Conservation (phyloP, 1,284 basidiomycete species). For the Ceratorhiza oryzae-sativae region DNA sequence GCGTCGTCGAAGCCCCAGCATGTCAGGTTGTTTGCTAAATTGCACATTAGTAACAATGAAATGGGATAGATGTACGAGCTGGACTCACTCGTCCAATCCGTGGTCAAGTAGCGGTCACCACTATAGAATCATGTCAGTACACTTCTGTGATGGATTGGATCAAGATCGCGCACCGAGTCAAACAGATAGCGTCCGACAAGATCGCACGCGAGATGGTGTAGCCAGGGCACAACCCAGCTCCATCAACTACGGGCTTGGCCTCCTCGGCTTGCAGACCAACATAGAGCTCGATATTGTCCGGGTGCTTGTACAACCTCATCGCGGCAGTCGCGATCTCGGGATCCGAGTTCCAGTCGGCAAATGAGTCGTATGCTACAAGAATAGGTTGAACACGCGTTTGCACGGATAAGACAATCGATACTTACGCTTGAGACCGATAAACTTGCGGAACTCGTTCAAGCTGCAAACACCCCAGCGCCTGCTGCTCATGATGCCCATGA, state of each 20-base stretch:
- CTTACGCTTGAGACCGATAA: constrained; percentile 75
- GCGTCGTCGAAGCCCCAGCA: constrained; percentile 83
- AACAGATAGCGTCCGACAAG: constrained; percentile 59
- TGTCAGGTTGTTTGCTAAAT: constrained; percentile 70
- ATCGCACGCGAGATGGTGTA: constrained; percentile 89
- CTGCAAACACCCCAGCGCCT: constrained; percentile 84
- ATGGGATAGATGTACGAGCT: background rate
- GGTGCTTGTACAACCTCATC: constrained; percentile 73
- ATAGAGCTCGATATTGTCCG: constrained; percentile 84
- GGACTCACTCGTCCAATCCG: constrained; percentile 69
- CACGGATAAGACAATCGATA: background rate
- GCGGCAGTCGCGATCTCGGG: constrained; percentile 63
- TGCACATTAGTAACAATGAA: background rate
- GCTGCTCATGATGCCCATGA: constrained; percentile 82
- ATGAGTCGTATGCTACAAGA: constrained; percentile 45
- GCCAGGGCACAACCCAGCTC: constrained; percentile 80
- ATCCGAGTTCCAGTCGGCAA: constrained; percentile 54
- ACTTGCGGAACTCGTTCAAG: constrained; percentile 85
- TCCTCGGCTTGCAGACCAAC: constrained; percentile 50
- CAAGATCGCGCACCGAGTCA: constrained; percentile 2
- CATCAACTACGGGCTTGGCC: constrained; percentile 75
- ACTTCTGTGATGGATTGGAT: constrained; percentile 58
- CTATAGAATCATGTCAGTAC: constrained; percentile 66
- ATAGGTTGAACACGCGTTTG: background rate
- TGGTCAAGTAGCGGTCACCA: constrained; percentile 82